Evolutionary conservation across 345 rosid genomes (phyloP).

Genomic region (Bruguiera parviflora): DNA sequence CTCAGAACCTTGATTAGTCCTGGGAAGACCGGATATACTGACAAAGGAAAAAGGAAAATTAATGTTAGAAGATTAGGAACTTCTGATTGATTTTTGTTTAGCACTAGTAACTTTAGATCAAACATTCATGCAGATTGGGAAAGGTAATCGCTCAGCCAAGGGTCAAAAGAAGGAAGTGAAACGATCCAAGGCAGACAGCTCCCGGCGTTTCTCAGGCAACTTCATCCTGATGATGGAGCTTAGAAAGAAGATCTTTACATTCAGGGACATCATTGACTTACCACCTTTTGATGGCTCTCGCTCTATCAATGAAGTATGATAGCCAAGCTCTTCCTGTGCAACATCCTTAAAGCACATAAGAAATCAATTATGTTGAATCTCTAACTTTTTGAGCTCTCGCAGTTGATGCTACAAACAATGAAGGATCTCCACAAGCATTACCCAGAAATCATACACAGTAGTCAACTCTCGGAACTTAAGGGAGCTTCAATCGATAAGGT

Average conservation of each 20-base stretch:
- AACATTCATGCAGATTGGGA: slow-evolving; percentile 28
- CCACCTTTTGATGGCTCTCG: slow-evolving; percentile 44
- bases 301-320: slow-evolving; percentile 36
- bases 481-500: slow-evolving; percentile 55
- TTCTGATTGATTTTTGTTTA: not conserved
- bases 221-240: slow-evolving; percentile 59
- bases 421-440: slow-evolving; percentile 55
- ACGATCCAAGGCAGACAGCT: slow-evolving; percentile 29
- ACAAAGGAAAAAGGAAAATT: too few relatives aligned
- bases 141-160: slow-evolving; percentile 26
- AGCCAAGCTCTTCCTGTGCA: not conserved
- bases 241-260: slow-evolving; percentile 53
- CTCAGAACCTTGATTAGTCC: too few relatives aligned
- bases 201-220: slow-evolving; percentile 34
- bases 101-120: not conserved
- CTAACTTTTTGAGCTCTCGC: slow-evolving; percentile 16
- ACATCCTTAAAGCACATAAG: not conserved
- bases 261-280: slow-evolving; percentile 68
- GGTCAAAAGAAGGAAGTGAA: slow-evolving; percentile 32
- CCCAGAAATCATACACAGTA: slow-evolving; percentile 53
- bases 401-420: slow-evolving; percentile 66
- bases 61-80: not conserved
- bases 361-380: slow-evolving; percentile 7
- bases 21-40: too few relatives aligned
- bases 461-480: slow-evolving; percentile 41